These are phyloP conservation scores for Imleria badia DNA, from an alignment of 768 basidiomycete genomes.

Conservation along the genomic window DNA sequence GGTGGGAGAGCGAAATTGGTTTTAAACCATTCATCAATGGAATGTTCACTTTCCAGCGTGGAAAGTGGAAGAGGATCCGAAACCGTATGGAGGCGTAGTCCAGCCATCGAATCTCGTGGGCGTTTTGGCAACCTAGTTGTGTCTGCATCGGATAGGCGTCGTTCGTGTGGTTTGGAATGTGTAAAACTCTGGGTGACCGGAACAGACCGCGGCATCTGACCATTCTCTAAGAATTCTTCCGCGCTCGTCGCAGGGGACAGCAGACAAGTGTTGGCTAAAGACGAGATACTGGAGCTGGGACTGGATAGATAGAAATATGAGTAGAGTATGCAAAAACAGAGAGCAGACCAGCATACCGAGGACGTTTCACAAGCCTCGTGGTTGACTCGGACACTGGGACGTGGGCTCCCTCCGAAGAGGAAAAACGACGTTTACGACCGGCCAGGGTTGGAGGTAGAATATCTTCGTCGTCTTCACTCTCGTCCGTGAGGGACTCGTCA, in stretches of 20 bases:
- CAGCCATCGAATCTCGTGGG: slow-evolving; percentile 16
- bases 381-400: rapidly evolving
- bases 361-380: not conserved
- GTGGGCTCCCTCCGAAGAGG: not conserved
- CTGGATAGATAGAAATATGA: not conserved
- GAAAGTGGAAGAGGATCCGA: slow-evolving; percentile 32
- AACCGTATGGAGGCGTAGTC: slow-evolving; percentile 23
- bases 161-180: not conserved
- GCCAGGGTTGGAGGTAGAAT: slow-evolving; percentile 7
- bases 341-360: not conserved
- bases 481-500: slow-evolving; percentile 5
- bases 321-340: not conserved
- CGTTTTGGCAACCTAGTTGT: slow-evolving; percentile 22
- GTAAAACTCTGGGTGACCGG: not conserved
- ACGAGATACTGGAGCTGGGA: too few species aligned
- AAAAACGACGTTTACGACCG: slow-evolving; percentile 14
- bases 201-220: not conserved
- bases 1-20: slow-evolving; percentile 21
- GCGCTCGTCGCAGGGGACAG: slow-evolving; percentile 1
- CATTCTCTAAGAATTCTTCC: too few species aligned
- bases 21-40: slow-evolving; percentile 38
- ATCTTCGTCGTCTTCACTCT: slow-evolving; percentile 15
- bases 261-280: not conserved
- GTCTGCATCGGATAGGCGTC: not conserved
- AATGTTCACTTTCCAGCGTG: slow-evolving; percentile 13